Conservation (phyloP, 2,329 filamentous ascomycete species). For the Claviceps sp. region DNA sequence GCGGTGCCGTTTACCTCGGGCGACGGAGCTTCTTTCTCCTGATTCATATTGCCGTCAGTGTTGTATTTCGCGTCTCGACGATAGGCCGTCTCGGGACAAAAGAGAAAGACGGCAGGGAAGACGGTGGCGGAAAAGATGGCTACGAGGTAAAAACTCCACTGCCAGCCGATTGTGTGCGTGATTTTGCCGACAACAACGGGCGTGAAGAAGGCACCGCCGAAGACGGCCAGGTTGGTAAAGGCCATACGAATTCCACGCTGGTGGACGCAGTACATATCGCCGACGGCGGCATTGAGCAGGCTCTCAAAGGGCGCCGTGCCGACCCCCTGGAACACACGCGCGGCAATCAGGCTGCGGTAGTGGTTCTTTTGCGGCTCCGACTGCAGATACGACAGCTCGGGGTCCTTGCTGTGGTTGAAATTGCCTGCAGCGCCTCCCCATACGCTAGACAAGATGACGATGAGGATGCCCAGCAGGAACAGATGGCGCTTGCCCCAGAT, state of each 20-base stretch:
- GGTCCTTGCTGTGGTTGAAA: conserved; percentile 2
- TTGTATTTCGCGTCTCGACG: conserved; percentile 53
- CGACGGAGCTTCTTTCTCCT: conserved; percentile 9
- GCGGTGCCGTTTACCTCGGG: background rate
- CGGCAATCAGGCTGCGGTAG: conserved; percentile 62
- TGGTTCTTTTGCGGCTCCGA: conserved; percentile 18
- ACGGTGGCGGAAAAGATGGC: conserved; percentile 66
- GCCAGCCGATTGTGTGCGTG: conserved; percentile 61
- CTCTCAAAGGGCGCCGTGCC: conserved; percentile 82
- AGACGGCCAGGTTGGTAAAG: conserved; percentile 46
- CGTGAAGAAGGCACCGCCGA: conserved; percentile 50
- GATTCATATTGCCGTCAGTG: conserved; percentile 27
- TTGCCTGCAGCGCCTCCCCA: conserved; percentile 63
- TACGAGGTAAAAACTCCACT: conserved; percentile 80
- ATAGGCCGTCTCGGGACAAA: conserved; percentile 78
- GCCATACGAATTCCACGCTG: conserved; percentile 80
- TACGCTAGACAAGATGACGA: conserved; percentile 59
- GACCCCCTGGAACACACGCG: conserved; percentile 74
- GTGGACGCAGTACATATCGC: conserved; percentile 83
- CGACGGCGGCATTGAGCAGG: conserved; percentile 75
- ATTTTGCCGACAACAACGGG: conserved; percentile 88
- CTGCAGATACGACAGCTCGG: background rate
- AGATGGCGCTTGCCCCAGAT: conserved; percentile 89
- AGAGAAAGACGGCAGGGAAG: conserved; percentile 59
- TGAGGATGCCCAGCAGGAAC: conserved; percentile 62